Evolutionary conservation across 306 rosid genomes (phyloP), one percentile per base, ranked within the genome.

Genomic region (Corylus heterophylla): DNA sequence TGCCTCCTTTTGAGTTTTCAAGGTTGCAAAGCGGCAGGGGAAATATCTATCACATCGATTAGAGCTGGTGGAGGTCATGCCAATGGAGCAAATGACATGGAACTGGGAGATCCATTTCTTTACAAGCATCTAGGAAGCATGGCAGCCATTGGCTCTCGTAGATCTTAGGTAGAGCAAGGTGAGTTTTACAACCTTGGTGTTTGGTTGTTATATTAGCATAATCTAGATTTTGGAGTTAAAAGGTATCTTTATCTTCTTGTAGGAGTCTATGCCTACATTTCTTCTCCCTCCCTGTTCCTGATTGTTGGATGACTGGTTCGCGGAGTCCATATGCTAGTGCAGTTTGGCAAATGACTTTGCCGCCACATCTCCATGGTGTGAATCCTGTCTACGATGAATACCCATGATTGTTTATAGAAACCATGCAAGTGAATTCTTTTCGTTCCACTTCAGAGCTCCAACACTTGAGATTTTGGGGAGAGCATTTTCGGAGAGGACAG

Each of bases 1-100:
- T 63, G 37, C 52, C 62, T 49, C 42, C 25, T 66, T 75, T 74
- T 69, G 59, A 59, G 52, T 88, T 70, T 70, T 75, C 75, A 80
- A 93, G 98, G 98, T 95, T 50, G 99, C 99, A 77, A 98, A 93
- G 89, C 88, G 99, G 73, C 93, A 95, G 82, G 99, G 99, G 74
- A 95, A 91, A 73, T 95, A 91, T 76, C 71, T 93, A 55, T 94
- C 93, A 8, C 54, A 7, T 70, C 75, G 90, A 69, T 56, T 37
- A 69, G 87, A 85, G 86, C 74, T 66, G 89, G 91, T n/a, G 97
- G 97, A 39, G 96, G 92, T 22, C 87, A 78, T 9, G 97, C 98
- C 61, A 76, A 85, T 78, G 50, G 83, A 18, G 83, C 80, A 54
- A 87, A 80, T 64, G 97, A 87, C 58, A 22, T 82, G 7, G 90